These are phyloP conservation scores for Alternaria dauci DNA, from an alignment of 2,329 filamentous ascomycete genomes.

Conservation along the genomic window DNA sequence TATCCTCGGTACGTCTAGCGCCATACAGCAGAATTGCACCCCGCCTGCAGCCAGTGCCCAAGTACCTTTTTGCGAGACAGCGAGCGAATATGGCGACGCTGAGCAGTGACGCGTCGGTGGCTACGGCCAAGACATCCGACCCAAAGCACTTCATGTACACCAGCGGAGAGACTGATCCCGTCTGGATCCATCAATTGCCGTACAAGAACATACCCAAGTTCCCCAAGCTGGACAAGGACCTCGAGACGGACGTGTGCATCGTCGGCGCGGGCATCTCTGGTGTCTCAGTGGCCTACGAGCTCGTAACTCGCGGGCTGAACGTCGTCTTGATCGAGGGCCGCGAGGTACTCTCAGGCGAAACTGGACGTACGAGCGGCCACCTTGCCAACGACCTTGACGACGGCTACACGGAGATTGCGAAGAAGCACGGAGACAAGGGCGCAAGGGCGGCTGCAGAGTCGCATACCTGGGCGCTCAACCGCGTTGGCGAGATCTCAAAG, in stretches of 20 bases:
- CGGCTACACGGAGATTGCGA: slow-evolving; percentile 60
- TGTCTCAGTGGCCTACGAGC: slow-evolving; percentile 62
- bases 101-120: slow-evolving; percentile 9
- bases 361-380: slow-evolving; percentile 63
- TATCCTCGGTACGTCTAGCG: slow-evolving; percentile 7
- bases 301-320: slow-evolving; percentile 59
- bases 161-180: slow-evolving; percentile 61
- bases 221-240: slow-evolving; percentile 53
- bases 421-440: slow-evolving; percentile 61
- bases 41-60: background rate
- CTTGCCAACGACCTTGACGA: slow-evolving; percentile 64
- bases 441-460: slow-evolving; percentile 62
- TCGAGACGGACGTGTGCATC: slow-evolving; percentile 60
- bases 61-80: slow-evolving; percentile 6
- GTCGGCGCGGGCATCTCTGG: slow-evolving; percentile 64
- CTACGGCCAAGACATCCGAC: slow-evolving; percentile 21
- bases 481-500: slow-evolving; percentile 60
- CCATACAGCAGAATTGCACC: slow-evolving; percentile 5
- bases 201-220: slow-evolving; percentile 58
- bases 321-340: slow-evolving; percentile 64
- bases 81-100: slow-evolving; percentile 26
- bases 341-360: slow-evolving; percentile 63
- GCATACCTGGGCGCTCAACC: slow-evolving; percentile 63
- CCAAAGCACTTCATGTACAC: slow-evolving; percentile 55
- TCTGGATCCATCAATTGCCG: slow-evolving; percentile 62